Conservation (phyloP, 2,329 filamentous ascomycete species). For the Aspergillus arachidicola region DNA sequence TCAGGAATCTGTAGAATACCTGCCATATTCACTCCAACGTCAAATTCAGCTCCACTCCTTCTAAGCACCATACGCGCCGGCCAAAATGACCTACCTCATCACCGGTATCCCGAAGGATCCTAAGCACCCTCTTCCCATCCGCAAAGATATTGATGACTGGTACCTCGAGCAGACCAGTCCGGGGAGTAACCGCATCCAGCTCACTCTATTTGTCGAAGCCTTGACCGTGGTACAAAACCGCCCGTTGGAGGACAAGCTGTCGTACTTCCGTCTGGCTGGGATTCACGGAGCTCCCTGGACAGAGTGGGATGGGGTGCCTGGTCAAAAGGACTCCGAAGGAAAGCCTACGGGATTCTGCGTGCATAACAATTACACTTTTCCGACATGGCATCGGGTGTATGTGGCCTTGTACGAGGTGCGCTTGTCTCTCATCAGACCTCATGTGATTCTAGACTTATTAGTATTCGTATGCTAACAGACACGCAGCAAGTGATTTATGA, state of each 20-base stretch:
- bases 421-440: not conserved
- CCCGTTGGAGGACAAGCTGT: not conserved
- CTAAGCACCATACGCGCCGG: too few species aligned
- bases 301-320: not conserved
- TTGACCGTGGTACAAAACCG: not conserved
- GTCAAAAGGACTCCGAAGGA: not conserved
- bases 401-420: slow-evolving; percentile 10
- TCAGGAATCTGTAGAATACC: too few species aligned
- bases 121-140: too few species aligned
- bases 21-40: too few species aligned
- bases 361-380: slow-evolving; percentile 7
- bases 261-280: not conserved
- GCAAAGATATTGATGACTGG: too few species aligned
- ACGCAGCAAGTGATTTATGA: not conserved
- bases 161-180: too few species aligned
- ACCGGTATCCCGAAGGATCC: too few species aligned
- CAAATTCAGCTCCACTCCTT: too few species aligned
- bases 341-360: slow-evolving; percentile 5
- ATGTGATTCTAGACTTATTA: not conserved
- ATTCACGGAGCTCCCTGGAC: not conserved
- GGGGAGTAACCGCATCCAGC: too few species aligned
- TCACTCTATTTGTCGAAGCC: not conserved
- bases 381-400: slow-evolving; percentile 13
- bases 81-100: too few species aligned
- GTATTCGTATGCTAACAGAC: not conserved